Evolutionary conservation across 495 filamentous ascomycete species (phyloP).

Genomic region (Choiromyces venosus): DNA sequence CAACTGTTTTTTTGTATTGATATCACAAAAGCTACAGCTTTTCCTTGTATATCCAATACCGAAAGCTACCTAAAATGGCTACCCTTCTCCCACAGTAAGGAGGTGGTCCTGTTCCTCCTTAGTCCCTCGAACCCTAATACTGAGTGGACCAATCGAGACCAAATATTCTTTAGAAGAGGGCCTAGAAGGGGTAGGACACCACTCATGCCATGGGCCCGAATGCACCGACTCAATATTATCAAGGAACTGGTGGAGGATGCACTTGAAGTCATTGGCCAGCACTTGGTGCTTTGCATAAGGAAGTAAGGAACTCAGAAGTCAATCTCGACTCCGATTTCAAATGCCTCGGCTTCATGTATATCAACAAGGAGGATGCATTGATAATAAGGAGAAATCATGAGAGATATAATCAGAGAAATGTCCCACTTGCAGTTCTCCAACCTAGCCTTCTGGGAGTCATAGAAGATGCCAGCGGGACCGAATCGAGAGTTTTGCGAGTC

Average conservation of each 20-base stretch:
- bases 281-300: background rate
- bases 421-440: background rate
- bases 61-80: background rate
- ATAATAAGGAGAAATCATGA: background rate
- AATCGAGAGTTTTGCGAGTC: background rate
- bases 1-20: background rate
- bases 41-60: background rate
- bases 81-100: background rate
- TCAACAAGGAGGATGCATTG: background rate
- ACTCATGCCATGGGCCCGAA: background rate
- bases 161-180: background rate
- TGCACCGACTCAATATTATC: background rate
- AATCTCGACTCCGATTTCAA: background rate
- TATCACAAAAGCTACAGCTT: background rate
- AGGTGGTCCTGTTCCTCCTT: background rate
- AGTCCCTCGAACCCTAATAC: background rate
- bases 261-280: background rate
- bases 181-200: background rate
- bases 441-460: background rate
- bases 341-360: background rate
- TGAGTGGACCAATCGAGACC: background rate
- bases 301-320: background rate
- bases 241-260: background rate
- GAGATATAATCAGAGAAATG: background rate
- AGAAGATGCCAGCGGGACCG: background rate